phyloP scores from a whole-genome alignment of 768 basidiomycete species.

The Mycena metata region DNA sequence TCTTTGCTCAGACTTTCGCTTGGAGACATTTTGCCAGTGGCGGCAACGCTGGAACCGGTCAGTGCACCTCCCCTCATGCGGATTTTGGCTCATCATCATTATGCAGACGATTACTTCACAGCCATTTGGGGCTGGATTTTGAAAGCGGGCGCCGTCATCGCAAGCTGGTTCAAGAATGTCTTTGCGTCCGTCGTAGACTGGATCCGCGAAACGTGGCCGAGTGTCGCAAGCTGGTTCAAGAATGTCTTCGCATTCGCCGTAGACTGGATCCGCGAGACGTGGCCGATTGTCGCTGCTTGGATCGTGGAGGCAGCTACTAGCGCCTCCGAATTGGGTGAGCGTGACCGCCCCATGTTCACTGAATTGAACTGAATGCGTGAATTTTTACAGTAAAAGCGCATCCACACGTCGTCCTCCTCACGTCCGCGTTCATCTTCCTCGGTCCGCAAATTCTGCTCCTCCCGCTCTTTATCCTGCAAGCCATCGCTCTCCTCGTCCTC shows the following conservation, averaged over 20 bases:
- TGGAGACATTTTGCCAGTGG: not conserved
- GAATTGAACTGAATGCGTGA: too few species aligned
- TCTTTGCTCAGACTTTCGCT: not conserved
- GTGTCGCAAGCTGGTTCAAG: not conserved
- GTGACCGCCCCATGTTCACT: too few species aligned
- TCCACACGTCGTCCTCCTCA: slow-evolving; percentile 32
- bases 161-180: not conserved
- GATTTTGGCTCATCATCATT: not conserved
- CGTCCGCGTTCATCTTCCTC: slow-evolving; percentile 38
- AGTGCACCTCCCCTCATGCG: not conserved
- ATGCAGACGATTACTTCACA: not conserved
- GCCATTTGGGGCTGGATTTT: slow-evolving; percentile 12
- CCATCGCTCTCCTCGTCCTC: slow-evolving; percentile 27
- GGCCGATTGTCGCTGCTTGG: slow-evolving; percentile 12
- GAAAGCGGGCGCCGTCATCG: not conserved
- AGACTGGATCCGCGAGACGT: slow-evolving; percentile 1
- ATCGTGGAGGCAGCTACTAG: not conserved
- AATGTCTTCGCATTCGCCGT: not conserved
- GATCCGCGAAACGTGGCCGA: slow-evolving; percentile 5
- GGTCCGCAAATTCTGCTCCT: slow-evolving; percentile 44
- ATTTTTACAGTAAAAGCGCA: slow-evolving; percentile 34
- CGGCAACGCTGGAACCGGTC: not conserved
- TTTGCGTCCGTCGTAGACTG: not conserved
- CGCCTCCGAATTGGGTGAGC: slow-evolving; percentile 14
- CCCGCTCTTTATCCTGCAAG: slow-evolving; percentile 41